phyloP scores from a whole-genome alignment of 1,284 basidiomycete genomes.

The Sporisorium scitamineum region DNA sequence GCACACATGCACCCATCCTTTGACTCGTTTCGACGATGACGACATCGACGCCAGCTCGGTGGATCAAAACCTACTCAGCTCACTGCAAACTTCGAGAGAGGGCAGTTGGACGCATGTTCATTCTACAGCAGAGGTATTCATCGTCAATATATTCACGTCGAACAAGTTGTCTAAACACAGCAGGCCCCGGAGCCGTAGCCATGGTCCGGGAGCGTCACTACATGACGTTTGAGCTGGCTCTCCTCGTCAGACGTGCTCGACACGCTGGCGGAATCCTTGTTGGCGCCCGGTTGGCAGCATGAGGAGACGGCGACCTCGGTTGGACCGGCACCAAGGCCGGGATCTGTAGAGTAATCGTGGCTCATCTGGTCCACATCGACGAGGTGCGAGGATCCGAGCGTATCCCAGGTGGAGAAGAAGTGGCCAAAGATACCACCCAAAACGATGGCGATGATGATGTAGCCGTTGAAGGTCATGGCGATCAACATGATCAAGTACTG shows the following conservation, averaged over 20 bases:
- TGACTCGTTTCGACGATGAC: background rate
- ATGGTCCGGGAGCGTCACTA: constrained; percentile 41
- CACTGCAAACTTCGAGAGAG: background rate
- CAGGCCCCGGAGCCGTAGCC: constrained; percentile 40
- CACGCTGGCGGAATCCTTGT: constrained; percentile 24
- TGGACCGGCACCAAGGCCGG: constrained; percentile 3
- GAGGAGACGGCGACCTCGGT: background rate
- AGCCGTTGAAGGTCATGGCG: constrained; percentile 66
- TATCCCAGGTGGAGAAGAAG: constrained; percentile 62
- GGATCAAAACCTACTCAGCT: background rate
- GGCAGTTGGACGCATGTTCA: background rate
- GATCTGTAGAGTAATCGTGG: constrained; percentile 15
- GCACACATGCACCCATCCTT: background rate
- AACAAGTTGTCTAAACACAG: constrained; percentile 23
- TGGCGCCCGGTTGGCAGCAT: constrained; percentile 21
- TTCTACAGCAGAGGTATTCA: background rate
- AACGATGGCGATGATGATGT: constrained; percentile 62
- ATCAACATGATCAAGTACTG: constrained; percentile 65
- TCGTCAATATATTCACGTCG: background rate
- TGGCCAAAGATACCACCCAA: constrained; percentile 61
- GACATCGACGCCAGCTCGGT: background rate
- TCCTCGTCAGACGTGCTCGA: constrained; percentile 37
- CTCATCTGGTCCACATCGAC: constrained; percentile 36
- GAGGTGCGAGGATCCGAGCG: constrained; percentile 45
- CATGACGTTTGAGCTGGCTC: constrained; percentile 30